Conservation (phyloP, 164 flowering plant species). For the Magnolia changhungtana region DNA sequence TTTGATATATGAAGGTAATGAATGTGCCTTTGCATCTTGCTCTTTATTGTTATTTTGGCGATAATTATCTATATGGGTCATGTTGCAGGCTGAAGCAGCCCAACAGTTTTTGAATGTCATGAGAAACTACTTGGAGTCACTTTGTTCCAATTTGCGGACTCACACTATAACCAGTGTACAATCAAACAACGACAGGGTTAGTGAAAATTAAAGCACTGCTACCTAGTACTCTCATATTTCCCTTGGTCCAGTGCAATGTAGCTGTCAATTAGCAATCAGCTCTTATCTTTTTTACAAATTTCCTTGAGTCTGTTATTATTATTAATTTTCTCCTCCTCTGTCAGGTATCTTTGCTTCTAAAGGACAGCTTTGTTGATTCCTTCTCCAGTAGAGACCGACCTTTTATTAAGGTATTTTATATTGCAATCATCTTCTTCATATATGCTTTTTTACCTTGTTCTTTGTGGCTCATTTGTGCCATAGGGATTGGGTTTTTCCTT, state of each 20-base stretch:
- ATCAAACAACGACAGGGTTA: constrained; percentile 82
- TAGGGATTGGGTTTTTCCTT: not conserved
- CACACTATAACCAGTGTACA: constrained; percentile 89
- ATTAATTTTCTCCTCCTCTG: not conserved
- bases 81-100: constrained; percentile 75
- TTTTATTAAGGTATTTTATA: constrained; percentile 66
- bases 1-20: too few relatives aligned
- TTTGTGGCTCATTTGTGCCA: not conserved
- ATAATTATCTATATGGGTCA: not conserved
- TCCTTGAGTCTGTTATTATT: not conserved
- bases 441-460: not conserved
- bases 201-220: constrained; percentile 9
- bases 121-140: constrained; percentile 73
- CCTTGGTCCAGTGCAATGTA: not conserved
- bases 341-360: constrained; percentile 91
- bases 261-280: not conserved
- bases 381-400: constrained; percentile 66
- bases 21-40: not conserved
- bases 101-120: constrained; percentile 55
- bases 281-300: not conserved
- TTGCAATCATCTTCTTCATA: not conserved
- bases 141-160: constrained; percentile 70
- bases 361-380: constrained; percentile 89
- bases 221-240: not conserved
- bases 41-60: not conserved